phyloP scores from a whole-genome alignment of 768 basidiomycete species.

The Collybia mongolica region DNA sequence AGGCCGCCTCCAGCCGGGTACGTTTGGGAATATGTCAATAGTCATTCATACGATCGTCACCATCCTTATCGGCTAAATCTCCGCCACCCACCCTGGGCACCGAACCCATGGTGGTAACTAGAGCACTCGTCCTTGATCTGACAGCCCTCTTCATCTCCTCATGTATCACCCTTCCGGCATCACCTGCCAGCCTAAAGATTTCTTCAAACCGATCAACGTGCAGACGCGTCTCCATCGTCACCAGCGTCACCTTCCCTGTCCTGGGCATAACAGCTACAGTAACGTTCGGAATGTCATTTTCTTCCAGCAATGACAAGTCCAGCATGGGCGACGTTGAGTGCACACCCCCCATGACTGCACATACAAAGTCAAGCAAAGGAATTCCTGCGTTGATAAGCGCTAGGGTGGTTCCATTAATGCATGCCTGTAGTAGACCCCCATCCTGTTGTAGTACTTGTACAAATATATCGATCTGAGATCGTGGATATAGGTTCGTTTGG shows the following conservation, averaged over 20 bases:
- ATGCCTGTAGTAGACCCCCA: conserved; percentile 86
- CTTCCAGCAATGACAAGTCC: conserved; percentile 87
- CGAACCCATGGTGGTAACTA: conserved; percentile 63
- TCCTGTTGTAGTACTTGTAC: conserved; percentile 94
- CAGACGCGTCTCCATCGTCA: conserved; percentile 92
- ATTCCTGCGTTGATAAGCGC: conserved; percentile 90
- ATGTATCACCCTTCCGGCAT: conserved; percentile 77
- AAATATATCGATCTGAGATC: conserved; percentile 92
- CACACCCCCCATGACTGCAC: conserved; percentile 85
- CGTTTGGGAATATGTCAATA: conserved; percentile 10
- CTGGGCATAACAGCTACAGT: conserved; percentile 90
- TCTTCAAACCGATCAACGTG: conserved; percentile 93
- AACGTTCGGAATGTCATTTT: conserved; percentile 84
- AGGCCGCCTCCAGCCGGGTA: conserved; percentile 4
- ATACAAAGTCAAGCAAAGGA: conserved; percentile 87
- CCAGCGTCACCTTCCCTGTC: conserved; percentile 80
- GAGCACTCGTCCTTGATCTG: conserved; percentile 53
- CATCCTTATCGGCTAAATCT: conserved; percentile 27
- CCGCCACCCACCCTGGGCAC: conserved; percentile 32
- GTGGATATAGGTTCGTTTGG: conserved; percentile 86
- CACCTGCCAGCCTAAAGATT: conserved; percentile 74
- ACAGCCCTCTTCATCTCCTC: conserved; percentile 81
- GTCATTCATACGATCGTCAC: conserved; percentile 38
- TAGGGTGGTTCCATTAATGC: conserved; percentile 93
- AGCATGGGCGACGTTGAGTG: conserved; percentile 80